These are phyloP conservation scores for Botrytis medusae DNA, from an alignment of 2,329 filamentous ascomycete species.

Conservation along the genomic window DNA sequence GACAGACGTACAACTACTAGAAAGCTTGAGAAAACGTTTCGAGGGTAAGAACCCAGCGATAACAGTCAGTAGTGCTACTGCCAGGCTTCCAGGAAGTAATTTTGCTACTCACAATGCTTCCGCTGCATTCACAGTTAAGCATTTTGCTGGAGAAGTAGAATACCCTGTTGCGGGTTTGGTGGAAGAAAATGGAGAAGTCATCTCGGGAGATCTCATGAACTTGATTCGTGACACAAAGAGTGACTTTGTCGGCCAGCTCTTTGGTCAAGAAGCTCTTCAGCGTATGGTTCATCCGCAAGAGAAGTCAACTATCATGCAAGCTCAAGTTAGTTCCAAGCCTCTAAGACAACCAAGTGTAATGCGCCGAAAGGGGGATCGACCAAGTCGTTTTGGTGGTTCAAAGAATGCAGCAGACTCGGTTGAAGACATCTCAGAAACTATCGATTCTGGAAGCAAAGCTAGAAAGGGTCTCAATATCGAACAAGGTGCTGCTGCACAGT, in stretches of 20 bases:
- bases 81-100: conserved; percentile 82
- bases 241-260: conserved; percentile 83
- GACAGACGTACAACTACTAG: conserved; percentile 84
- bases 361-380: conserved; percentile 61
- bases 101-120: conserved; percentile 80
- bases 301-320: conserved; percentile 87
- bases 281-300: conserved; percentile 93
- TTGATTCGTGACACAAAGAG: conserved; percentile 86
- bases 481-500: conserved; percentile 90
- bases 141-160: conserved; percentile 95
- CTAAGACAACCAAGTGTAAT: conserved; percentile 91
- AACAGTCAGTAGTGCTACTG: conserved; percentile 69
- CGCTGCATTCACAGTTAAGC: conserved; percentile 84
- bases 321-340: conserved; percentile 93
- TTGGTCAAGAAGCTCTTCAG: conserved; percentile 92
- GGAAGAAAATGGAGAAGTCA: conserved; percentile 94
- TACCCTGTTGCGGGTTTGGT: conserved; percentile 84
- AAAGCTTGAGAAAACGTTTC: conserved; percentile 88
- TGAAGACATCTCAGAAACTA: conserved; percentile 51
- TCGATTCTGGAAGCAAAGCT: conserved; percentile 42
- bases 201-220: conserved; percentile 94
- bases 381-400: conserved; percentile 31
- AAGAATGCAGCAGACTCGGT: conserved; percentile 37
- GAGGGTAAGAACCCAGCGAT: conserved; percentile 94
- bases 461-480: conserved; percentile 52